A percentile compares a stretch with the other conserved stretches of the same genome.
Conservation (phyloP, 345 rosid genomes). For the Eucalyptus sideroxylon region DNA sequence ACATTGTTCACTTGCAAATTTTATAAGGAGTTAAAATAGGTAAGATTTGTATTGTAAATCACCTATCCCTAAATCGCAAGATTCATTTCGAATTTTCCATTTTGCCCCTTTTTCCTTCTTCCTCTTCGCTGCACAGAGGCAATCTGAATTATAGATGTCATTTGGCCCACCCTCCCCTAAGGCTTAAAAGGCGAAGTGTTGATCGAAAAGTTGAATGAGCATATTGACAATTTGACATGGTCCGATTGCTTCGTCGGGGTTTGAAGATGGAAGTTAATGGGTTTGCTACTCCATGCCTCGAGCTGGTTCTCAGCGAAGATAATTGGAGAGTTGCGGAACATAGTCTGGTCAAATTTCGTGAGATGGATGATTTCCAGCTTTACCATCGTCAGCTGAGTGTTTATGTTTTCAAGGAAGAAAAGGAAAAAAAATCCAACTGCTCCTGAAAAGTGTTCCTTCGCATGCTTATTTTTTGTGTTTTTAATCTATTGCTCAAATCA, state of each 20-base stretch:
- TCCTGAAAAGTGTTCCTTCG: not conserved
- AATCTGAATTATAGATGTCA: not conserved
- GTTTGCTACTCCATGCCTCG: not conserved
- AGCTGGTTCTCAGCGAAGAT: not conserved
- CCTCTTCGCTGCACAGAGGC: not conserved
- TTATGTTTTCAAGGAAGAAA: not conserved
- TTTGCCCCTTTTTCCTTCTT: not conserved
- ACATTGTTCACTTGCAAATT: not conserved
- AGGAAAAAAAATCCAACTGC: not conserved
- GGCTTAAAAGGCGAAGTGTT: not conserved
- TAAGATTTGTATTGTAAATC: not conserved
- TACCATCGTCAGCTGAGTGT: not conserved
- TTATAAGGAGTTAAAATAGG: not conserved
- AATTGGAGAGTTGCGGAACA: not conserved
- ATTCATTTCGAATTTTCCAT: not conserved
- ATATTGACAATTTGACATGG: not conserved
- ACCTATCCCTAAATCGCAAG: too few species aligned
- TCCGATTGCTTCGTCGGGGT: not conserved
- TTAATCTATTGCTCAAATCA: not conserved
- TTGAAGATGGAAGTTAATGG: not conserved
- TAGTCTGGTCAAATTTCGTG: not conserved
- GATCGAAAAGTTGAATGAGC: not conserved
- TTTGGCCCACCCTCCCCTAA: not conserved
- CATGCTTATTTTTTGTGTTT: not conserved
- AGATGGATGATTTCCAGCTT: not conserved